Conservation (phyloP, 139 green algal genomes). For the Tetradesmus obliquus region DNA sequence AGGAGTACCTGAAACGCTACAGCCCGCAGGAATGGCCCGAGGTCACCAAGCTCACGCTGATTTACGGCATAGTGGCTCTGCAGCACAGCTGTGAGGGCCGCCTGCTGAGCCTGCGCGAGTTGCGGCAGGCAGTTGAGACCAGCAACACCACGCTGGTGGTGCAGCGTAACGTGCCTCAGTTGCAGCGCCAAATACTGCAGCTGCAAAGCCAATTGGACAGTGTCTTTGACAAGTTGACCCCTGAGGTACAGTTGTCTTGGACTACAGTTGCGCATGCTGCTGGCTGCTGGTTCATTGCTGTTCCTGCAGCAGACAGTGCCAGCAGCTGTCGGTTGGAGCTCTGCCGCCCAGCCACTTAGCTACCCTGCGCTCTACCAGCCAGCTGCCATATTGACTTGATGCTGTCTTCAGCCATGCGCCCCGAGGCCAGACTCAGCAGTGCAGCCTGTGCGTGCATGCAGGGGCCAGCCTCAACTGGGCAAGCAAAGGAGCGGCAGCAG, state of each 20-base stretch:
- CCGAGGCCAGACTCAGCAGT: neutral
- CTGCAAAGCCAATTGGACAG: constrained; percentile 27
- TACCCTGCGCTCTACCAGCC: neutral
- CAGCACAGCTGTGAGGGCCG: neutral
- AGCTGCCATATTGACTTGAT: neutral
- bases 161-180: constrained; percentile 19
- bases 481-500: neutral
- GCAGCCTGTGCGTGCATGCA: neutral
- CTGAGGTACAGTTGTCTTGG: neutral
- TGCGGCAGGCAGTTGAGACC: neutral
- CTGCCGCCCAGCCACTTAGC: neutral
- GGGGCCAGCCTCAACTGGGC: neutral
- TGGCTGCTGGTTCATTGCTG: neutral
- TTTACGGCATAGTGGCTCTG: constrained; percentile 21
- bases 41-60: constrained; percentile 9
- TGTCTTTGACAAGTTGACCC: constrained; percentile 26
- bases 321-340: neutral
- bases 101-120: neutral
- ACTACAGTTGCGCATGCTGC: neutral
- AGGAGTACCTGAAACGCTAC: constrained; percentile 14
- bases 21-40: neutral
- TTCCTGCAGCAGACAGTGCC: neutral
- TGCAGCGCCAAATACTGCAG: constrained; percentile 37
- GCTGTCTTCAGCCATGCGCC: too few species aligned
- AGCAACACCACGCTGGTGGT: neutral